Percentiles rank a stretch among this genome's conserved stretches.
phyloP scores from a whole-genome alignment of 1,139 yeast genomes.

The Sugiyamaella novakii region DNA sequence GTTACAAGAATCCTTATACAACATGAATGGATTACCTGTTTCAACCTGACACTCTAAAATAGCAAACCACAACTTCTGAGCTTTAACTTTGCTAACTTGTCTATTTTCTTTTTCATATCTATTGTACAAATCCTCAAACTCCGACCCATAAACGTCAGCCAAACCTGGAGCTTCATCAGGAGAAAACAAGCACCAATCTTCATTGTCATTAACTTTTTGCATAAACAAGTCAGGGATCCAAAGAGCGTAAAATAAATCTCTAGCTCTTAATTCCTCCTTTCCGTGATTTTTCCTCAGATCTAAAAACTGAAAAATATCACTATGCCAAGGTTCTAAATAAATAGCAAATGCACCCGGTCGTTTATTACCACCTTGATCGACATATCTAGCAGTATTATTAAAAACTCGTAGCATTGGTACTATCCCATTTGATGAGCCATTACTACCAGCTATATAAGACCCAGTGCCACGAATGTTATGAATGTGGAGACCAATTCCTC shows the following conservation, averaged over 20 bases:
- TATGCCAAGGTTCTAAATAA: conserved; percentile 84
- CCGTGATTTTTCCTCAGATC: conserved; percentile 80
- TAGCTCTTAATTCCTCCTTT: conserved; percentile 78
- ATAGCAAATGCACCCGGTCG: conserved; percentile 85
- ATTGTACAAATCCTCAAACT: conserved; percentile 62
- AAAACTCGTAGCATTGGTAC: conserved; percentile 83
- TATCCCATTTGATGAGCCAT: conserved; percentile 75
- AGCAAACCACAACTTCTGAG: conserved; percentile 76
- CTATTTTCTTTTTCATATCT: conserved; percentile 63
- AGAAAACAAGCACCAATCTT: conserved; percentile 75
- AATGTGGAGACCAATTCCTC: conserved; percentile 81
- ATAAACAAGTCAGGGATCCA: conserved; percentile 85
- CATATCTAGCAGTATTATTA: conserved; percentile 83
- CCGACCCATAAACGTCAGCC: conserved; percentile 68
- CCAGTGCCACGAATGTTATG: conserved; percentile 75
- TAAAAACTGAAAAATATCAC: conserved; percentile 71
- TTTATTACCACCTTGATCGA: conserved; percentile 85
- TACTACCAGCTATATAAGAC: conserved; percentile 72
- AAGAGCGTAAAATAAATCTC: conserved; percentile 79
- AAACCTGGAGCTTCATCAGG: conserved; percentile 79
- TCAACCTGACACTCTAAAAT: conserved; percentile 79
- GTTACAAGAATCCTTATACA: conserved; percentile 82
- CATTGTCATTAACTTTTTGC: conserved; percentile 70
- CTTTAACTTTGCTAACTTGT: conserved; percentile 61
- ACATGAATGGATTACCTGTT: conserved; percentile 82